phyloP scores from a whole-genome alignment of 2,329 filamentous ascomycete species.

The Diaporthe vexans region DNA sequence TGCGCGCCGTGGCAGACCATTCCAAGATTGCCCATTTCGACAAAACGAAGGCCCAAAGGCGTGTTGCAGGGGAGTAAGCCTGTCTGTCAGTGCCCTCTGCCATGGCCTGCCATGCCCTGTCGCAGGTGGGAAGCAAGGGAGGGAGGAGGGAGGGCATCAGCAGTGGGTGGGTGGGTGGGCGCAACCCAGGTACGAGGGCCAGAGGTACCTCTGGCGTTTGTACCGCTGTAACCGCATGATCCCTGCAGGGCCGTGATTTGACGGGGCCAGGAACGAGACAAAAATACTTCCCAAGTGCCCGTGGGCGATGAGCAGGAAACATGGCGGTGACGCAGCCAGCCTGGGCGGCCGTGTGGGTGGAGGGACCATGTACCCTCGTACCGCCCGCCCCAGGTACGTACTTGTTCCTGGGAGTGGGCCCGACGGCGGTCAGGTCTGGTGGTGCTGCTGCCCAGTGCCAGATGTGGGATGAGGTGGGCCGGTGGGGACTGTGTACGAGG shows the following conservation, averaged over 20 bases:
- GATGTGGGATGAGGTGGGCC: slow-evolving; percentile 20
- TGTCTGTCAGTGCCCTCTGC: slow-evolving; percentile 33
- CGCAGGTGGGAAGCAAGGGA: slow-evolving; percentile 37
- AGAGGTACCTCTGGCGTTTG: slow-evolving; percentile 40
- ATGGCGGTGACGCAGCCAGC: slow-evolving; percentile 42
- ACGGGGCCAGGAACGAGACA: slow-evolving; percentile 41
- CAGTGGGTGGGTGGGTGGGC: not conserved
- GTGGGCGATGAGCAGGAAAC: slow-evolving; percentile 27
- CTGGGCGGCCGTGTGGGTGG: slow-evolving; percentile 21
- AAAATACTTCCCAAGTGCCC: slow-evolving; percentile 35
- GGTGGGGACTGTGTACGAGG: slow-evolving; percentile 21
- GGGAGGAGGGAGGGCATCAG: slow-evolving; percentile 26
- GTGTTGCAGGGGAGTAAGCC: slow-evolving; percentile 32
- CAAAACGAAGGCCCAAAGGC: slow-evolving; percentile 37
- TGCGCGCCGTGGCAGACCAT: slow-evolving; percentile 21
- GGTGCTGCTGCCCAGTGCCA: slow-evolving; percentile 21
- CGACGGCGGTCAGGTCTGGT: slow-evolving; percentile 26
- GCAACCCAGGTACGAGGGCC: slow-evolving; percentile 32
- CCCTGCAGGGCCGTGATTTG: slow-evolving; percentile 40
- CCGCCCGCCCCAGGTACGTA: slow-evolving; percentile 34
- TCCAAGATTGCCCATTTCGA: slow-evolving; percentile 38
- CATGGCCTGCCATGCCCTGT: slow-evolving; percentile 32
- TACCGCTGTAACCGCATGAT: slow-evolving; percentile 42
- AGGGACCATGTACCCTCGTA: slow-evolving; percentile 26
- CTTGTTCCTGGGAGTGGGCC: slow-evolving; percentile 27